Evolutionary conservation across 2,329 filamentous ascomycete genomes (phyloP), one percentile per base, ranked within the genome.

Genomic region (Lasiodiplodia gonubiensis): DNA sequence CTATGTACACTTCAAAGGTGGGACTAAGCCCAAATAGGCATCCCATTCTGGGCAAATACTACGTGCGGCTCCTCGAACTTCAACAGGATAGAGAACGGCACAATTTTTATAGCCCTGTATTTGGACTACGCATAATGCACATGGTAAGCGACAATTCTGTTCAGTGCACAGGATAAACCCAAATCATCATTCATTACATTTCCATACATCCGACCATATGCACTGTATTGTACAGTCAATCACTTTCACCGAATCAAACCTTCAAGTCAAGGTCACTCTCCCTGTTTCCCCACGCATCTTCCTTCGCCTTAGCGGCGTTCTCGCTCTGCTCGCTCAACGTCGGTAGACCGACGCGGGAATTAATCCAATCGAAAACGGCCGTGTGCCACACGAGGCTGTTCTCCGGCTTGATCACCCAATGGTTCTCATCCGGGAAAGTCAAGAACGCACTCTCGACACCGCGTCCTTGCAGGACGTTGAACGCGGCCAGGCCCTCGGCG

Each of bases 351-450:
- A 83, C 84, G 74, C 86, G 84, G 70, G 82, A 83, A 74, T 89
- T 89, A 71, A 91, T 88, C 88, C 92, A 97, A 67, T 88, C 88
- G 35, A 97, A 76, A 18, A 98, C 93, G 68, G 93, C 91, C 67
- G 86, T 86, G 74, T 98, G 93, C 95, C 95, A 98, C 23, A 96
- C 85, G 21, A 97, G 81, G 3, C 89, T 91, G 78, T 98, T 98
- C 80, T 97, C 94, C 0, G 91, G 92, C 77, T 97, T 97, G 65
- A 97, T 76, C 6, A 67, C 93, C 92, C 92, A 91, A 72, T 92
- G 89, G 61, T 89, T 88, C 78, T 93, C 90, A 74, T 92, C 93
- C 0, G 92, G 92, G 76, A 97, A 97, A 23, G 89, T 90, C 71
- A 97, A 75, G 70, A 97, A 88, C 71, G 90, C 89, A 77, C 92